Conservation (phyloP, 164 flowering plant species). For the Annona cherimola region DNA sequence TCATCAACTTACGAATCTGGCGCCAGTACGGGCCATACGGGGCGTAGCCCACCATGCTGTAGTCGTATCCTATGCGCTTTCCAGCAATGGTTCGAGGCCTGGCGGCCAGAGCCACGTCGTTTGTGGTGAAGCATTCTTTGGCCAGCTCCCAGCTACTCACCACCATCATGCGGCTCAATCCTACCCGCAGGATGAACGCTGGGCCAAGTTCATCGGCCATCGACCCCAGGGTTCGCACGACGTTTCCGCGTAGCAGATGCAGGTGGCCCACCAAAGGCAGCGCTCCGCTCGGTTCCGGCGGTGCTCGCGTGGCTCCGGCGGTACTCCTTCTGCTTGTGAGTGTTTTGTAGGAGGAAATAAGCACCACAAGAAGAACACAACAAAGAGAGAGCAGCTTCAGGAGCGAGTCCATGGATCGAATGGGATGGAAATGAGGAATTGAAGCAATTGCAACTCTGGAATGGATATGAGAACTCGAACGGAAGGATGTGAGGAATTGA, state of each 20-base stretch:
- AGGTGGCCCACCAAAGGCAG: constrained; percentile 23
- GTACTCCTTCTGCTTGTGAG: not conserved
- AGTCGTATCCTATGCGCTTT: constrained; percentile 3
- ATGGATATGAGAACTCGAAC: too few species aligned
- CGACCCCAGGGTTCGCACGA: constrained; percentile 3
- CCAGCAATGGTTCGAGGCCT: not conserved
- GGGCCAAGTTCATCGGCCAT: constrained; percentile 20
- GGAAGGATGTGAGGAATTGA: too few species aligned
- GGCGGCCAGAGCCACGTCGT: constrained; percentile 12
- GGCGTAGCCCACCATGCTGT: constrained; percentile 6
- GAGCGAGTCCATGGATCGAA: not conserved
- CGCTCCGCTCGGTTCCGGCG: constrained; percentile 14
- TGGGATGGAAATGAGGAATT: not conserved
- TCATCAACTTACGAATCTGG: constrained; percentile 12
- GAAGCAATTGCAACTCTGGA: too few species aligned
- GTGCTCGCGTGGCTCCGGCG: constrained; percentile 2
- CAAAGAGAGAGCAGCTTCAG: not conserved
- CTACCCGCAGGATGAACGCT: constrained; percentile 11
- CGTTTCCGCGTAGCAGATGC: not conserved
- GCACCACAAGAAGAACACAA: not conserved
- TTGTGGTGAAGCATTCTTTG: constrained; percentile 19
- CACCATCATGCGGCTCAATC: constrained; percentile 11
- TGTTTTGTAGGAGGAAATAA: not conserved
- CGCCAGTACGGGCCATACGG: constrained; percentile 20
- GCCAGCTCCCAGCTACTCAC: constrained; percentile 16